phyloP scores from a whole-genome alignment of 2,329 filamentous ascomycete genomes.

The Exserohilum rostratum region DNA sequence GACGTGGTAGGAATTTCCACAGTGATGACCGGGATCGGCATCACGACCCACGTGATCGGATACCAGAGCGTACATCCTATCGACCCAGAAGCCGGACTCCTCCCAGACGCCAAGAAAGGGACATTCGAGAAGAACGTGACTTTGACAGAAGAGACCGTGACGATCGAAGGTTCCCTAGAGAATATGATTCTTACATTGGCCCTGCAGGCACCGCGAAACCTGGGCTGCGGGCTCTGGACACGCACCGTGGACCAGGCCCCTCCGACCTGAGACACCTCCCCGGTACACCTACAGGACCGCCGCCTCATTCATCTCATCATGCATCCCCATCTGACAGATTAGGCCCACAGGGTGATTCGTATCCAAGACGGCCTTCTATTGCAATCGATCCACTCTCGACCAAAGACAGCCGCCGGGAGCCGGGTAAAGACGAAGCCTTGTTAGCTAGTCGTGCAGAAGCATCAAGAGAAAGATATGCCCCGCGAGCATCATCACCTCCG shows the following conservation, averaged over 20 bases:
- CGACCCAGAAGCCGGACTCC: constrained; percentile 69
- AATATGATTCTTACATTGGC: constrained; percentile 53
- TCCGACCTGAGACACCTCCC: constrained; percentile 41
- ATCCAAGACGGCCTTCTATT: constrained; percentile 45
- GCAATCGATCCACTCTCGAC: constrained; percentile 40
- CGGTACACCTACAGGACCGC: constrained; percentile 42
- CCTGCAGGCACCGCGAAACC: constrained; percentile 40
- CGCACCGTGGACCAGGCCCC: constrained; percentile 36
- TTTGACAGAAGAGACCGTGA: constrained; percentile 49
- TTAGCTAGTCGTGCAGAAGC: constrained; percentile 54
- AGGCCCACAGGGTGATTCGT: constrained; percentile 40
- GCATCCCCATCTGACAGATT: constrained; percentile 42
- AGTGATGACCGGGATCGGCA: constrained; percentile 57
- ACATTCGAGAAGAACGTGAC: constrained; percentile 48
- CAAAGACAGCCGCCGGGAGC: constrained; percentile 48
- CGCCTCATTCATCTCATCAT: constrained; percentile 42
- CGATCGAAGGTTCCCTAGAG: constrained; percentile 53
- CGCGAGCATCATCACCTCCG: constrained; percentile 58
- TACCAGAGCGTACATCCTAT: constrained; percentile 55
- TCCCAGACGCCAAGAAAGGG: constrained; percentile 59
- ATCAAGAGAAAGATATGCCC: constrained; percentile 54
- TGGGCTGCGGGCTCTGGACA: constrained; percentile 36
- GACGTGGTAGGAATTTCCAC: constrained; percentile 55
- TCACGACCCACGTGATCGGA: constrained; percentile 51
- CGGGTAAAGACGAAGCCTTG: constrained; percentile 53